A percentile compares a stretch with the other conserved stretches of the same genome.
Evolutionary conservation across 768 basidiomycete species (phyloP).

Genomic region (Leccinum imitatum): DNA sequence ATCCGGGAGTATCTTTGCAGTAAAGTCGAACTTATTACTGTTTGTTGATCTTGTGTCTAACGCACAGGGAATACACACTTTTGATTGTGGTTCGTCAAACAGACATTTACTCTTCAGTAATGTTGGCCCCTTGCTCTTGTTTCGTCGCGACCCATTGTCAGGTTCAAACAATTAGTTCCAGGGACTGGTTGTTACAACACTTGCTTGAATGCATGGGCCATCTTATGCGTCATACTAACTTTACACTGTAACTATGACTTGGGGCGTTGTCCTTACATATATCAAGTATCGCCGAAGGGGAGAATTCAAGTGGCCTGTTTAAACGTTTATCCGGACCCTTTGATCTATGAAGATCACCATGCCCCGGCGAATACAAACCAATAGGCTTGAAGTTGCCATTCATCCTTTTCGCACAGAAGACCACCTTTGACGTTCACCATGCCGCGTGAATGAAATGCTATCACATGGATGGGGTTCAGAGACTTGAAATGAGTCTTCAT

Average conservation of each 20-base stretch:
- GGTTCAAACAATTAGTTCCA: too few species aligned
- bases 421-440: neutral
- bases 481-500: too few species aligned
- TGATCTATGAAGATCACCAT: neutral
- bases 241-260: neutral
- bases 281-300: too few species aligned
- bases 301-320: too few species aligned
- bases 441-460: neutral
- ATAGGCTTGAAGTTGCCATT: neutral
- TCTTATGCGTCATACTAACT: too few species aligned
- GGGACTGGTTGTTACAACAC: too few species aligned
- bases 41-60: neutral
- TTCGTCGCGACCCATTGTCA: too few species aligned
- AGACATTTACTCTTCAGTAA: too few species aligned
- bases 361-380: neutral
- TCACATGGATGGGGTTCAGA: neutral
- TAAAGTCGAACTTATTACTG: neutral
- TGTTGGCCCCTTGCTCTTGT: too few species aligned
- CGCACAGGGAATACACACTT: neutral
- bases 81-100: neutral
- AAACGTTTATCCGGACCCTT: neutral
- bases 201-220: too few species aligned
- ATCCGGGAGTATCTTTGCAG: neutral
- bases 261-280: neutral
- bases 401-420: neutral